Evolutionary conservation across 495 filamentous ascomycete species (phyloP), one percentile per base, ranked within the genome.

Genomic region (Endocarpon pusillum): DNA sequence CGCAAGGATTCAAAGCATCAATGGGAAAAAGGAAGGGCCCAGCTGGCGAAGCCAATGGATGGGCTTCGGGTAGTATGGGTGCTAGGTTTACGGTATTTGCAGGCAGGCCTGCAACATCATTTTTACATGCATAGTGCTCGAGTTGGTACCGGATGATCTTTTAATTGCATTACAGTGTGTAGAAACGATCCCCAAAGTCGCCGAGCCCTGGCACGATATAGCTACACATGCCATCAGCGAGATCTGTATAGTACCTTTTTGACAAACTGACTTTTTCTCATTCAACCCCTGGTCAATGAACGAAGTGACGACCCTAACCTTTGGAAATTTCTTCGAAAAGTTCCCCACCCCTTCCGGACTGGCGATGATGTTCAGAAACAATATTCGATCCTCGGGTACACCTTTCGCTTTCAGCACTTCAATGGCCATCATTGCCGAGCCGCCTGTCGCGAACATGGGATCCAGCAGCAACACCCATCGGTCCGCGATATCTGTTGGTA

Each of bases 391-490:
- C 53, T 94, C 89, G 3, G 87, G 86, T 4, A 97, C 91, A 18
- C 89, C 91, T 39, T 76, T 73, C 7, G 75, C 75, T 41, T 74
- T 91, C 37, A 97, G 61, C 3, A 93, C 79, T 37, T 96, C 84
- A 5, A 94, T 84, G 10, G 89, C 89, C 75, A 97, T 86, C 17
- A 84, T 91, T 11, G 89, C 89, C 17, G 86, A 94, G 27, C 89
- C 89, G 43, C 85, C 89, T 42, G 89, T 96, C 32, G 89, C 89
- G 58, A 97, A 86, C 89, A 97, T 97, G 2, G 91, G 89, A 51
- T 97, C 91, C 21, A 97, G 63, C n/a, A 97, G 63, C 19, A 97
- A 66, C 19, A 94, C 86, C 81, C 86, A 96, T 54, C 89, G 61
- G 8, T 87, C 67, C 7, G 78, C 71, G 46, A 97, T 93, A 56